Evolutionary conservation across 805 yeast genomes (phyloP).

Genomic region (Saccharomyces paradoxus): DNA sequence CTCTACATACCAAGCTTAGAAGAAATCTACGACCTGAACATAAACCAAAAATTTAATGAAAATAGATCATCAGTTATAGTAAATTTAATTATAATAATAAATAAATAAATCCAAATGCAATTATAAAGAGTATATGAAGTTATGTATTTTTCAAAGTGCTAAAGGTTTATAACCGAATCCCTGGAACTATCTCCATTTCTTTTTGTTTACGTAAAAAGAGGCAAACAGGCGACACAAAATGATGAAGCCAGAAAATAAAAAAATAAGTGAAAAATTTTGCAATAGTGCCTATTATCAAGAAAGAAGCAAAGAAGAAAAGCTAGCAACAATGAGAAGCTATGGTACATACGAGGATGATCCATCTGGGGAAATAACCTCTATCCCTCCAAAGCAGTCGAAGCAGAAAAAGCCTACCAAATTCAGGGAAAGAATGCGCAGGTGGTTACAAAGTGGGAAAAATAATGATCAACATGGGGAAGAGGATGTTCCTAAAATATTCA

Average conservation of each 20-base stretch:
- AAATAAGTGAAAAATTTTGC: neutral
- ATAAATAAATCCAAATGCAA: neutral
- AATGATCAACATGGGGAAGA: neutral
- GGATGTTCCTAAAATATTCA: neutral
- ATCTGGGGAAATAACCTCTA: neutral
- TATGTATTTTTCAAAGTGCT: neutral
- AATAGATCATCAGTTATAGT: neutral
- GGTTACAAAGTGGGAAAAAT: neutral
- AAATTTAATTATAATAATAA: too few relatives aligned
- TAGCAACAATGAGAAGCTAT: neutral
- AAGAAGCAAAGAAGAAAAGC: neutral
- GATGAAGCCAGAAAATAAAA: neutral
- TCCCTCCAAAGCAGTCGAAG: neutral
- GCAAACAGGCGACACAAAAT: neutral
- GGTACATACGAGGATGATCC: neutral
- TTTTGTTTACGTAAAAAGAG: neutral
- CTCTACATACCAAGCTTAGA: conserved; percentile 83
- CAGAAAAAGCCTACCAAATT: neutral
- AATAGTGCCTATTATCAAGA: neutral
- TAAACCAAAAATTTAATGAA: neutral
- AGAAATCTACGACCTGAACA: neutral
- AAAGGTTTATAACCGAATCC: neutral
- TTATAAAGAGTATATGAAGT: neutral
- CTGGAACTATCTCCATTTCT: neutral
- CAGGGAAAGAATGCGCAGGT: neutral